Evolutionary conservation across 805 yeast species (phyloP).

Genomic region (Millerozyma miso): DNA sequence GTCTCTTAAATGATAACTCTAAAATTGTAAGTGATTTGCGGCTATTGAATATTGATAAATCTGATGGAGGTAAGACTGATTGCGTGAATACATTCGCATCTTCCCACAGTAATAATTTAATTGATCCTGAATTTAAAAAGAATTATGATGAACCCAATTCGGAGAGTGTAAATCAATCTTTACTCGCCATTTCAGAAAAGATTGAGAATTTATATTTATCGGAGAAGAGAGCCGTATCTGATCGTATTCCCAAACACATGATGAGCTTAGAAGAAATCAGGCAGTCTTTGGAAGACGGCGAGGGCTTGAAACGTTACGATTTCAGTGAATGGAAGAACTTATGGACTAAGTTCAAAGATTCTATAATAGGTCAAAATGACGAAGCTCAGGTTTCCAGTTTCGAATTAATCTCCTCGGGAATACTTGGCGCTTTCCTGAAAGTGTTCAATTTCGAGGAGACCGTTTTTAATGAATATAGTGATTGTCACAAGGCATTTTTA

Average conservation of each 20-base stretch:
- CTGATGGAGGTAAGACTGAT: constrained; percentile 10
- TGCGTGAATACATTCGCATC: constrained; percentile 9
- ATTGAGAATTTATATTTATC: not conserved
- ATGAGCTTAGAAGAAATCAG: constrained; percentile 12
- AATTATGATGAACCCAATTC: constrained; percentile 19
- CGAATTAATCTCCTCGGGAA: constrained; percentile 69
- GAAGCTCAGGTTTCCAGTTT: constrained; percentile 54
- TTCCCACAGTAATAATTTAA: constrained; percentile 18
- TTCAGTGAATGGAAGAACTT: constrained; percentile 35
- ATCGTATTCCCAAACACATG: constrained; percentile 13
- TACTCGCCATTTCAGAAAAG: not conserved
- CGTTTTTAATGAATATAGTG: constrained; percentile 23
- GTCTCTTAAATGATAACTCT: constrained; percentile 53
- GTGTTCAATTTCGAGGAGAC: constrained; percentile 24
- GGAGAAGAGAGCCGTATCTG: constrained; percentile 5
- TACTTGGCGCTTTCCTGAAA: constrained; percentile 41
- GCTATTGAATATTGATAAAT: constrained; percentile 6
- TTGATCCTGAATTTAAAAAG: constrained; percentile 29
- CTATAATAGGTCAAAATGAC: constrained; percentile 11
- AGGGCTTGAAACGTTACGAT: constrained; percentile 2
- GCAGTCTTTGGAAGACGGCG: constrained; percentile 5
- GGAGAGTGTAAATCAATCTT: constrained; percentile 9
- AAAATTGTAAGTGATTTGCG: constrained; percentile 24
- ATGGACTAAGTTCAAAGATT: constrained; percentile 20
- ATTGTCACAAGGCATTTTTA: constrained; percentile 43